These are phyloP conservation scores for Aureobasidium sp. DNA, from an alignment of 2,329 filamentous ascomycete species.

Conservation along the genomic window DNA sequence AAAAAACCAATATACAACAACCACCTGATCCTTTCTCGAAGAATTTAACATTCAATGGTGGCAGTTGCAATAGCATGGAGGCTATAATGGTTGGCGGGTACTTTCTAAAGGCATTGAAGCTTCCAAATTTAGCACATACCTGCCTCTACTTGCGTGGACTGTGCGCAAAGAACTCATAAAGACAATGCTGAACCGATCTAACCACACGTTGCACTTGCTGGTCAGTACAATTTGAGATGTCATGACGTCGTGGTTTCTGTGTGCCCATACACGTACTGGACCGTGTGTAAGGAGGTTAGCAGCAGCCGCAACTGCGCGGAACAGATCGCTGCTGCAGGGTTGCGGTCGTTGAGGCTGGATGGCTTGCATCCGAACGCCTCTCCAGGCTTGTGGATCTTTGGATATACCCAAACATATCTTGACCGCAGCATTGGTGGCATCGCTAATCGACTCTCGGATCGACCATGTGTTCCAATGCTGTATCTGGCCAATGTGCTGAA, in stretches of 20 bases:
- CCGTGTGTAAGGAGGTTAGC: not conserved
- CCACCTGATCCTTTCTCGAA: not conserved
- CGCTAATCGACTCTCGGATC: not conserved
- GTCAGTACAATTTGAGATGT: not conserved
- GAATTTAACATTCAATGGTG: not conserved
- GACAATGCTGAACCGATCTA: not conserved
- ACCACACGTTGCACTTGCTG: not conserved
- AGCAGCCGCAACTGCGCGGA: not conserved
- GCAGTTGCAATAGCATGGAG: not conserved
- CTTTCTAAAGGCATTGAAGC: not conserved
- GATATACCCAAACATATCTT: slow-evolving; percentile 4
- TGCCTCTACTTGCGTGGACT: not conserved
- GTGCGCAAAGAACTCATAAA: not conserved
- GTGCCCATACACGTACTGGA: not conserved
- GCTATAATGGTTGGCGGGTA: not conserved
- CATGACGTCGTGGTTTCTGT: not conserved
- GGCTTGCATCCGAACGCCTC: not conserved
- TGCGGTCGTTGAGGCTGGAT: not conserved
- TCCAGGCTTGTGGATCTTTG: not conserved
- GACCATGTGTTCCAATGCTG: not conserved
- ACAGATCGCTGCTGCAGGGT: not conserved
- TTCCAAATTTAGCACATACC: not conserved
- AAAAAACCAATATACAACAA: not conserved
- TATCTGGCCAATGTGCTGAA: not conserved
- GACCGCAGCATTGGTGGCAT: not conserved